phyloP scores from a whole-genome alignment of 768 basidiomycete genomes.

The Termitomyces titanicus region DNA sequence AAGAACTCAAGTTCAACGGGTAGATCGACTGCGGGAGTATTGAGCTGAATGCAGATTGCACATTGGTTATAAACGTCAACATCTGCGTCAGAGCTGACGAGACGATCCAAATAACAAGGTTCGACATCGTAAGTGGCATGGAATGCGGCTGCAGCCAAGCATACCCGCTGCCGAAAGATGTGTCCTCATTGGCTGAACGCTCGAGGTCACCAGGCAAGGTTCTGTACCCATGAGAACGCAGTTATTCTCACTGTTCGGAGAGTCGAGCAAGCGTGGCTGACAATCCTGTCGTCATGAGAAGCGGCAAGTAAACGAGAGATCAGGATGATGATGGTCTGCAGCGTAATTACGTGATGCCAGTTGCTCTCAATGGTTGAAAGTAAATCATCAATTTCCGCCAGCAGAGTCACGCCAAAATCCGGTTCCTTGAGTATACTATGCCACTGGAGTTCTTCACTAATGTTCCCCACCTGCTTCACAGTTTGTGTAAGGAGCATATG shows the following conservation, averaged over 20 bases:
- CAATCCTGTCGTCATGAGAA: conserved; percentile 7
- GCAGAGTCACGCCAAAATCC: conserved; percentile 32
- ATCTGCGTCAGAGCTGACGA: conserved; percentile 21
- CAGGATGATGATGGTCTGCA: conserved; percentile 31
- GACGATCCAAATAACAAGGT: neutral
- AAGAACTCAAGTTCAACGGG: conserved; percentile 14
- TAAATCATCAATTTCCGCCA: conserved; percentile 32
- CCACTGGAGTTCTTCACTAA: conserved; percentile 25
- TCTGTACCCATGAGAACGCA: conserved; percentile 4
- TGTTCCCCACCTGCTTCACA: conserved; percentile 37
- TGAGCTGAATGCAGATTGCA: conserved; percentile 21
- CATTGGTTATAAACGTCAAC: conserved; percentile 19
- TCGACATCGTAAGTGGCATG: conserved; percentile 23
- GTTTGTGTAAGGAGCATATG: conserved; percentile 41
- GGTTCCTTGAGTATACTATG: conserved; percentile 32
- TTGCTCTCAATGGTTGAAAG: conserved; percentile 33
- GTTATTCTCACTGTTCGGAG: conserved; percentile 19
- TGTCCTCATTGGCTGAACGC: conserved; percentile 5
- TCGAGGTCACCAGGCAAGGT: neutral
- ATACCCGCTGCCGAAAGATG: neutral
- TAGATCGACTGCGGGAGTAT: conserved; percentile 12
- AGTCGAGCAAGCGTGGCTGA: conserved; percentile 18
- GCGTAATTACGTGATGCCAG: conserved; percentile 33
- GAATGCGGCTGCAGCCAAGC: conserved; percentile 3
- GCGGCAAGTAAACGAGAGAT: conserved; percentile 31